phyloP scores from a whole-genome alignment of 148 eudicot genomes.

The Chenopodium formosanum region DNA sequence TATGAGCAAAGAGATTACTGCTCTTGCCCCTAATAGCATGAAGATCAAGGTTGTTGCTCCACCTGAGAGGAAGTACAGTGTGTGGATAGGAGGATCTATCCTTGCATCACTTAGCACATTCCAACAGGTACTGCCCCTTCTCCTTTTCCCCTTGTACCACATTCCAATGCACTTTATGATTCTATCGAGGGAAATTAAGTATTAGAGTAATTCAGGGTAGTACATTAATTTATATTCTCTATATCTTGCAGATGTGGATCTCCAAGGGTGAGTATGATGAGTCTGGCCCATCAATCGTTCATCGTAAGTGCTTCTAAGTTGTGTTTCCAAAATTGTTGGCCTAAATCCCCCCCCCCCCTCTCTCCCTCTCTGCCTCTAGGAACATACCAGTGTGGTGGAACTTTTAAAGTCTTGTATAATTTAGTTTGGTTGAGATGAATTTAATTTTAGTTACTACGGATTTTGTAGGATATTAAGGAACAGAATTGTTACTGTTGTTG shows the following conservation, averaged over 20 bases:
- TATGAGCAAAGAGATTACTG: constrained; percentile 37
- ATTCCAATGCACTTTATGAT: background rate
- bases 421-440: constrained; percentile 8
- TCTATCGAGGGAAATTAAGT: background rate
- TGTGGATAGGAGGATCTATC: constrained; percentile 40
- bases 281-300: constrained; percentile 36
- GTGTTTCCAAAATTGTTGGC: constrained; percentile 4
- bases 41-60: constrained; percentile 38
- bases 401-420: constrained; percentile 9
- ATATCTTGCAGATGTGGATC: constrained; percentile 34
- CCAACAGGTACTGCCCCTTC: constrained; percentile 28
- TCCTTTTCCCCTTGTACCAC: background rate
- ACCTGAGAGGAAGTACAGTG: constrained; percentile 38
- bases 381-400: constrained; percentile 6
- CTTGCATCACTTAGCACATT: constrained; percentile 36
- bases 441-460: background rate
- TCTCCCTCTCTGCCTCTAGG: background rate
- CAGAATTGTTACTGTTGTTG: background rate
- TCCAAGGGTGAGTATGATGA: constrained; percentile 39
- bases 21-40: constrained; percentile 39
- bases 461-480: background rate
- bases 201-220: background rate
- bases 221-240: background rate
- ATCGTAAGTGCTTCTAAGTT: constrained; percentile 29
- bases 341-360: background rate